Evolutionary conservation across 2,329 filamentous ascomycete genomes (phyloP).

Genomic region (Fusarium lyarnte): DNA sequence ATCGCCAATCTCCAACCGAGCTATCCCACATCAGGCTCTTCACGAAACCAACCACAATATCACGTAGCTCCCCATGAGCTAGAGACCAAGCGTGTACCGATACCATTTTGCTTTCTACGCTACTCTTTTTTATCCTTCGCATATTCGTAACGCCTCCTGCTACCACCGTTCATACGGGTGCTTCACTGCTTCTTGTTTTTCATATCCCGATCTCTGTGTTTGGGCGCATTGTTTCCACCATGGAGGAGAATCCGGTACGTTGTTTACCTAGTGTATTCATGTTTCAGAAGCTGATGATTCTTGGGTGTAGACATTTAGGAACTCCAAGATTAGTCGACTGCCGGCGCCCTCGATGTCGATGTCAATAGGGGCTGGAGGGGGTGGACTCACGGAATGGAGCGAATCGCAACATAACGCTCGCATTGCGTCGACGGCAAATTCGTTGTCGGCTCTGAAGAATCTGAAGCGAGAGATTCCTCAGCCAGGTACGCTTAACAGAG

Average conservation of each 20-base stretch:
- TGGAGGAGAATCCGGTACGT: slow-evolving; percentile 49
- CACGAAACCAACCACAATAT: slow-evolving; percentile 39
- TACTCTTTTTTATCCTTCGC: not conserved
- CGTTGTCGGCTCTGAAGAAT: slow-evolving; percentile 51
- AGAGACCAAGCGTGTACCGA: not conserved
- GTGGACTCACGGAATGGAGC: slow-evolving; percentile 62
- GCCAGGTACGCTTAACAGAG: slow-evolving; percentile 49
- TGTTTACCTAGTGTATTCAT: not conserved
- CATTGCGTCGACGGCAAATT: slow-evolving; percentile 54
- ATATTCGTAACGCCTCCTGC: slow-evolving; percentile 42
- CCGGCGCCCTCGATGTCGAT: slow-evolving; percentile 42
- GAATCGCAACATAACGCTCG: slow-evolving; percentile 70
- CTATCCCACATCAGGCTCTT: slow-evolving; percentile 37
- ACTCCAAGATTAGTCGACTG: slow-evolving; percentile 47
- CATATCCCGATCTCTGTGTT: slow-evolving; percentile 41
- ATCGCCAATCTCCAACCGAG: slow-evolving; percentile 41
- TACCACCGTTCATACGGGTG: slow-evolving; percentile 37
- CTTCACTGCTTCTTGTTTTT: slow-evolving; percentile 51
- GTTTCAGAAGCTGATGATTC: slow-evolving; percentile 8
- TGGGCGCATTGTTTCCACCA: slow-evolving; percentile 40
- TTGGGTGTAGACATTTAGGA: slow-evolving; percentile 40
- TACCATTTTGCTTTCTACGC: slow-evolving; percentile 14
- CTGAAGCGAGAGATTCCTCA: slow-evolving; percentile 63
- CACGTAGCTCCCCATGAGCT: slow-evolving; percentile 34
- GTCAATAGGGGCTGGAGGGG: slow-evolving; percentile 44